Conservation (phyloP, 75 land plant genomes). For the Cryptomeria japonica region DNA sequence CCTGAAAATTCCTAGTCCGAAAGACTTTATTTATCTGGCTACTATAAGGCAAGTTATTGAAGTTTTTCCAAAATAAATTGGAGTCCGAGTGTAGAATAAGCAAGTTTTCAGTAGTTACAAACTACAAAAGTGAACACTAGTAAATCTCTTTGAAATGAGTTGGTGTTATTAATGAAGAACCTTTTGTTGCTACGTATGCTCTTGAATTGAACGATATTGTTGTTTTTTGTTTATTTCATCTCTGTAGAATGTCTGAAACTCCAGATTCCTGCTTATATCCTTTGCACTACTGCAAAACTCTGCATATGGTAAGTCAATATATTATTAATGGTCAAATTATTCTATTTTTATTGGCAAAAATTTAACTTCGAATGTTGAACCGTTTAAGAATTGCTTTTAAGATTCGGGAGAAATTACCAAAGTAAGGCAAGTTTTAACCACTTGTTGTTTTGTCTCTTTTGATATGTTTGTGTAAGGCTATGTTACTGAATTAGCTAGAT, state of each 20-base stretch:
- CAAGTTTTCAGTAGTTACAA: no score
- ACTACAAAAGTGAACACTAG: no score
- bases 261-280: slow-evolving; percentile 52
- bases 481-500: no score
- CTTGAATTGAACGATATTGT: not conserved
- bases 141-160: not conserved
- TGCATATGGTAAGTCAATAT: slow-evolving; percentile 65
- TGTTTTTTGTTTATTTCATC: not conserved
- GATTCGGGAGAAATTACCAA: not conserved
- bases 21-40: not conserved
- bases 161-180: not conserved
- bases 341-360: no score
- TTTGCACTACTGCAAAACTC: slow-evolving; percentile 62
- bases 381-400: no score
- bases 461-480: no score
- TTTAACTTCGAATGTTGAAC: no score
- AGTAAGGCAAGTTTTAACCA: no score
- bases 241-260: slow-evolving; percentile 41
- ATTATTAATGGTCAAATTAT: no score
- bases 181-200: not conserved
- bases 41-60: not conserved
- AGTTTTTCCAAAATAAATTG: not conserved
- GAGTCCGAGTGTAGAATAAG: no score
- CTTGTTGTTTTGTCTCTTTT: no score
- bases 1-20: not conserved